Percentiles rank a stretch among this genome's conserved stretches.
These are phyloP conservation scores for Thermothielavioides terrestris DNA, from an alignment of 495 filamentous ascomycete species.

Conservation along the genomic window DNA sequence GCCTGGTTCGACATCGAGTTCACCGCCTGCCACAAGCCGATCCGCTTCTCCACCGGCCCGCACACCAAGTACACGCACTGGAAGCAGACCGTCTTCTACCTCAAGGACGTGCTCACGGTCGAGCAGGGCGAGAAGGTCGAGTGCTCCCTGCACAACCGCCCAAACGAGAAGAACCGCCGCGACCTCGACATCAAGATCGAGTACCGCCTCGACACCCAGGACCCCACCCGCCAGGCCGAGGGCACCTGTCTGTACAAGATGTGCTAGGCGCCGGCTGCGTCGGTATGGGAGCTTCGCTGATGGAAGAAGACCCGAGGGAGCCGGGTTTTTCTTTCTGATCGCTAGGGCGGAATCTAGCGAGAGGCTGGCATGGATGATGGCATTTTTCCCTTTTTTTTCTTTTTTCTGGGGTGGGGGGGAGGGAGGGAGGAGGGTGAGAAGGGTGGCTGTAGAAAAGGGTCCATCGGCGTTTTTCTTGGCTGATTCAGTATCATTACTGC, in stretches of 20 bases:
- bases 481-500: neutral
- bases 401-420: too few species aligned
- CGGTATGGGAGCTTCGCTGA: too few species aligned
- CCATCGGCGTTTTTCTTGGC: conserved; percentile 7
- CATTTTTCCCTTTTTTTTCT: too few species aligned
- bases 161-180: conserved; percentile 87
- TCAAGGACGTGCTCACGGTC: conserved; percentile 75
- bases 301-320: too few species aligned
- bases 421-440: too few species aligned
- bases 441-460: conserved; percentile 10
- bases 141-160: conserved; percentile 68
- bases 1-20: conserved; percentile 99
- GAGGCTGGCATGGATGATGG: neutral
- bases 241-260: conserved; percentile 83
- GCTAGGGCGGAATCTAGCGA: too few species aligned
- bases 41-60: conserved; percentile 76
- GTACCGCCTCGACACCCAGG: conserved; percentile 70
- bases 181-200: conserved; percentile 87
- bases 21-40: conserved; percentile 82
- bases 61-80: conserved; percentile 91
- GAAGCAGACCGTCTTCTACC: conserved; percentile 92
- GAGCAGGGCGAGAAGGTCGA: conserved; percentile 65
- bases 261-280: conserved; percentile 53
- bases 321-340: too few species aligned
- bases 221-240: conserved; percentile 55